Evolutionary conservation across 805 yeast species (phyloP), one percentile per base, ranked within the genome.

Genomic region (Yarrowia keelungensis): DNA sequence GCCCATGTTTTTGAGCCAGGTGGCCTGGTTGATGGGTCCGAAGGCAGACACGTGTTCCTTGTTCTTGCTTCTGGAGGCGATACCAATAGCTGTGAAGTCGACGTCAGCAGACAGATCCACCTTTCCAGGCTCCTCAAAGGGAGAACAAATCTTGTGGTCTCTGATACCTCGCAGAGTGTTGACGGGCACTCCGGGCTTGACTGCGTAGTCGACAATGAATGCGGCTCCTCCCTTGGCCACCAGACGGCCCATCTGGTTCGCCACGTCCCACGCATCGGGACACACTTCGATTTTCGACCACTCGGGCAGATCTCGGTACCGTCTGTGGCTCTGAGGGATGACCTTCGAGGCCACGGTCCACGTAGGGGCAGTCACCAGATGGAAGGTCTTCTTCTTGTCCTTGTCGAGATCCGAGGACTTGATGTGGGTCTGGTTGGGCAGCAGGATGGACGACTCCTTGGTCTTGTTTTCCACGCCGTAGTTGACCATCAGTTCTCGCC

Each of bases 61-160:
- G 41, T 72, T 54, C 65, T 65, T 69, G 5, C 56, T 36, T 9
- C 56, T 45, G 19, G 81, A 76, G 49, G 84, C 79, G 3, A 75
- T 71, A 14, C 78, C 78, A 66, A 91, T 76, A 32, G 89, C 88
- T 38, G 81, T 83, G 75, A 91, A 91, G 76, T 91, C 97, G 12
- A 91, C 97, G 75, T 91, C 96, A 0, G 89, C 88, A 0, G 96
- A 89, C 39, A 91, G 80, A 78, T 91, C 97, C 3, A 90, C 93
- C 43, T 86, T 84, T 1, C 97, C 97, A 0, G 95, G 95, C 14
- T 82, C 81, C n/a, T 76, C 80, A 70, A 90, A 88, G 1, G 97
- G 97, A 26, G 88, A 85, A 0, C 89, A 93, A 73, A 91, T 84
- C 72, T 85, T 84, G 76, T 91, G 96, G 71, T 86, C 80, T 72